phyloP scores from a whole-genome alignment of 176 grass and related monocot genomes.

The Avena atlantica region DNA sequence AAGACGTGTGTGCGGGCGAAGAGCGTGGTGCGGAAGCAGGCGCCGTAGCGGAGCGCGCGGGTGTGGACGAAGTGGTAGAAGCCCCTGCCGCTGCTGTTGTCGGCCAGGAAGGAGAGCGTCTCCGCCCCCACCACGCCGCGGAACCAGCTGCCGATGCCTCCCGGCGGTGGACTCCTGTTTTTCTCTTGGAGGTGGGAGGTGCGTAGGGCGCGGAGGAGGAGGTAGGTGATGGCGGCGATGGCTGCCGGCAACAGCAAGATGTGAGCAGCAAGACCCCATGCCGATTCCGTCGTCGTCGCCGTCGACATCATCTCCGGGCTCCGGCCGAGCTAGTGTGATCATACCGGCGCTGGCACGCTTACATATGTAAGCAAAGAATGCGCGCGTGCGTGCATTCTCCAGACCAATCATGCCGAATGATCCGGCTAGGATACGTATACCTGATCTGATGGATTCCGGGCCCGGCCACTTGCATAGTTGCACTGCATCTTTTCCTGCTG shows the following conservation, averaged over 20 bases:
- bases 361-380: conserved; percentile 6
- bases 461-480: conserved; percentile 23
- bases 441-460: conserved; percentile 22
- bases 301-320: neutral
- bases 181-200: neutral
- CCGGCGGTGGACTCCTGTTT: neutral
- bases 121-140: conserved; percentile 37
- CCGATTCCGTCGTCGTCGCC: neutral
- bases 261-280: neutral
- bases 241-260: neutral
- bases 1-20: conserved; percentile 84
- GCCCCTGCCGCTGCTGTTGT: conserved; percentile 65
- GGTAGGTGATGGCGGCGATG: neutral
- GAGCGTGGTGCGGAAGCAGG: conserved; percentile 76
- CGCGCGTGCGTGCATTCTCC: neutral
- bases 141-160: conserved; percentile 4
- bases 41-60: conserved; percentile 60
- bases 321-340: neutral
- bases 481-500: conserved; percentile 4
- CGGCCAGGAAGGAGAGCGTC: conserved; percentile 71
- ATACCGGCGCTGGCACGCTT: neutral
- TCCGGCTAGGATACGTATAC: neutral
- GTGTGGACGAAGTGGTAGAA: conserved; percentile 80
- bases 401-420: neutral
- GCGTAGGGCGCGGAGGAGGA: neutral